Evolutionary conservation across 768 basidiomycete species (phyloP), one percentile per base, ranked within the genome.

Genomic region (Rhizopogon salebrosus): DNA sequence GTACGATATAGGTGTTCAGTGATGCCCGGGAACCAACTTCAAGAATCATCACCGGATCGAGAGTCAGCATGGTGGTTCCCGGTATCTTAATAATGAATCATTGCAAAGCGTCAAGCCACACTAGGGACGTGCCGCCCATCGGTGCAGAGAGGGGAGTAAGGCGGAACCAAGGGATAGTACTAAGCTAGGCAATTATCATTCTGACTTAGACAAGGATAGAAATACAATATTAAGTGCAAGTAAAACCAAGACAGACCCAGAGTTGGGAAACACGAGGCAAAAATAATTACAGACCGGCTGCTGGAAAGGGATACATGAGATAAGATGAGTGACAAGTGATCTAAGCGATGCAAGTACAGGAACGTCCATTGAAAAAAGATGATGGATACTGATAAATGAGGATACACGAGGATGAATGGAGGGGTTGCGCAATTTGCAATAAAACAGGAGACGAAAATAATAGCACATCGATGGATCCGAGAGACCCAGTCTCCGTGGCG

Each of bases 1-100:
- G 35, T 34, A 34, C 18, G 29, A 23, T 14, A 34, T 45, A 45
- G 26, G 42, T 27, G 27, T 18, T 27, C n/a, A 27, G 42, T 46
- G 31, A 34, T 23, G 18, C 22, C 31, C 45, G 45, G 45, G 45
- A 34, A 46, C 14, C 42, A n/a, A n/a, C n/a, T n/a, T n/a, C 27
- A 29, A 29, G 51, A 49, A 52, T 57, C 54, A 58, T 51, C 41
- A 49, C 36, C 35, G 55, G 60, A 52, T 62, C 54, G 43, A 58
- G 54, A 51, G 46, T 29, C 22, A 51, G 40, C 51, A 31, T 26
- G 22, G 13, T 50, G 9, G 20, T 20, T 46, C 22, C 43, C 64
- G 65, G 67, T 56, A 40, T 60, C 54, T 49, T 54, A 50, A 48
- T n/a, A 16, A 46, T 10, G 20, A 34, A 46, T 23, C 22, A 9